Evolutionary conservation across 2,329 filamentous ascomycete species (phyloP), one percentile per base, ranked within the genome.

Genomic region (Cercospora beticola): DNA sequence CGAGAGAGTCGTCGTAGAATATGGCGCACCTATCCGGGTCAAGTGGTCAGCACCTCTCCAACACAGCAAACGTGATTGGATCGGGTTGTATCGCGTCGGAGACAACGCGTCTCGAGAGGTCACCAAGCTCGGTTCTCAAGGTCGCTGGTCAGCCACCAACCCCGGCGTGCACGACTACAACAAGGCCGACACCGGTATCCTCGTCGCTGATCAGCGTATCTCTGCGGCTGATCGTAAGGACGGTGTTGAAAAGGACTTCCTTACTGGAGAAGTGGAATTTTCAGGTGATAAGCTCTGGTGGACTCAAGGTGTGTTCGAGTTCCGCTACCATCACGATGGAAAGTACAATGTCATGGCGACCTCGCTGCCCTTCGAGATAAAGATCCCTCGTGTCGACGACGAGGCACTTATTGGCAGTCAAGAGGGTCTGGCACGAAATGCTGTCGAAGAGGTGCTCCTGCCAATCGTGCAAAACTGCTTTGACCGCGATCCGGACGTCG

Each of bases 291-390:
- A 97, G 81, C 86, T 97, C 2, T 99, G 93, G 90, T 99, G 95
- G 95, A 97, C 92, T 0, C 92, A 94, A 70, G 95, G 95, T 65
- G 92, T 96, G 3, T 99, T 97, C 77, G 95, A 99, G 77, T 96
- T 99, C 83, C 89, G 95, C 49, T 97, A 97, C 81, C 95, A 99
- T 81, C 95, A 99, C 80, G 90, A 92, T 74, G 93, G 93, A 66
- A 91, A 91, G 75, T 93, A 99, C 81, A 92, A 91, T 73, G 94
- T 97, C 76, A 95, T 99, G 92, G 89, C 93, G 18, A 92, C 98
- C 69, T 97, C 94, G 5, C 87, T 93, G 73, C 94, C 95, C 0
- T 99, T 99, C 75, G 94, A 97, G 79, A 90, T 98, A 66, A 88
- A 89, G 57, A 93, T 98, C 71, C 85, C 87, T 33, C 90, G 89